Conservation (phyloP, 495 filamentous ascomycete species). For the Podospora tetraspora region DNA sequence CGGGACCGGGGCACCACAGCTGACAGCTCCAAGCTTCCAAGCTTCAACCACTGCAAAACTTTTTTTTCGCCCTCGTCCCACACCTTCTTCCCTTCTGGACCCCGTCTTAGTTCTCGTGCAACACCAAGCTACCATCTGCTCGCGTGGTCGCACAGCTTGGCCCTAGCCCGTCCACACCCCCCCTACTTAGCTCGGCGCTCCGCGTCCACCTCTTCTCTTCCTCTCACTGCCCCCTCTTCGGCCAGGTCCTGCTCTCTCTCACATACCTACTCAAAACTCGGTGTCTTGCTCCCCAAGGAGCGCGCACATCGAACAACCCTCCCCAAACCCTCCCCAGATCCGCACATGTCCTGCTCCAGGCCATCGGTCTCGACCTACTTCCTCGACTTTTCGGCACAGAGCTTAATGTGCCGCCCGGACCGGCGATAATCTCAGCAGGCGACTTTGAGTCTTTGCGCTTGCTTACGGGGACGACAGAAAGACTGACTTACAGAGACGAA, state of each 20-base stretch:
- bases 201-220: not conserved
- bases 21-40: not conserved
- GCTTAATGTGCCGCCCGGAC: conserved; percentile 30
- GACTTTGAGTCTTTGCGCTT: conserved; percentile 61
- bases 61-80: conserved; percentile 3
- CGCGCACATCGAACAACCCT: not conserved
- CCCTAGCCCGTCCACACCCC: not conserved
- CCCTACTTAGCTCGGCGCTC: not conserved
- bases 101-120: not conserved
- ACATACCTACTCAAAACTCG: not conserved
- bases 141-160: conserved; percentile 2
- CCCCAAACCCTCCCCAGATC: not conserved
- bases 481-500: conserved; percentile 36
- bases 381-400: conserved; percentile 24
- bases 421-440: conserved; percentile 40
- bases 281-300: not conserved
- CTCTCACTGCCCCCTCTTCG: not conserved
- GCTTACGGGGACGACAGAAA: conserved; percentile 49
- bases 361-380: conserved; percentile 14
- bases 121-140: not conserved
- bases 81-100: not conserved
- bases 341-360: conserved; percentile 23
- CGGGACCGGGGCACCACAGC: conserved; percentile 4
- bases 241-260: not conserved
- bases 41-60: conserved; percentile 1